Conservation (phyloP, 2,329 filamentous ascomycete species). For the Pestalotiopsis sp. region DNA sequence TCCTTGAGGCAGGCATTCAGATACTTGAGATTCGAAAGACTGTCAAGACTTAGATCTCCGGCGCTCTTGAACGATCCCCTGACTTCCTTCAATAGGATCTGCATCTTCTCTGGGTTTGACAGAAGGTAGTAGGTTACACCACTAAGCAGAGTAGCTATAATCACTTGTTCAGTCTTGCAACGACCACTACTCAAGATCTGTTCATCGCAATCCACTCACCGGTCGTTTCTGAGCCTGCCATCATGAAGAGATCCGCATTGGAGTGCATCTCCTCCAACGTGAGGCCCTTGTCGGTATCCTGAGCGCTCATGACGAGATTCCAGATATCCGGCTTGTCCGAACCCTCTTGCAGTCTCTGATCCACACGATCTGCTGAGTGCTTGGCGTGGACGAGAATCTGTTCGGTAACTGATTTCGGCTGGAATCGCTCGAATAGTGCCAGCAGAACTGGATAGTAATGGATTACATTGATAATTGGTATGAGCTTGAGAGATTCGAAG, state of each 20-base stretch:
- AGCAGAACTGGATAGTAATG: slow-evolving; percentile 20
- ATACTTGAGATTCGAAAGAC: slow-evolving; percentile 21
- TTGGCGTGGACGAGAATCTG: slow-evolving; percentile 17
- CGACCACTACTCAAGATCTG: slow-evolving; percentile 13
- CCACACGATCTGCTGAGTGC: slow-evolving; percentile 25
- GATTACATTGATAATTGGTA: slow-evolving; percentile 19
- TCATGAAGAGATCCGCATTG: slow-evolving; percentile 16
- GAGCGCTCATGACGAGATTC: slow-evolving; percentile 21
- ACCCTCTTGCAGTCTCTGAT: slow-evolving; percentile 22
- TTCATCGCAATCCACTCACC: slow-evolving; percentile 3
- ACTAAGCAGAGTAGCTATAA: slow-evolving; percentile 35
- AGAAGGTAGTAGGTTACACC: slow-evolving; percentile 27
- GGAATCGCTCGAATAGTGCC: slow-evolving; percentile 18
- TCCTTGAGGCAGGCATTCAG: slow-evolving; percentile 29
- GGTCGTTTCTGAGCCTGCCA: slow-evolving; percentile 15
- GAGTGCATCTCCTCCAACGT: slow-evolving; percentile 18
- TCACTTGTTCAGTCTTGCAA: background rate
- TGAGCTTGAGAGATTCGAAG: slow-evolving; percentile 24
- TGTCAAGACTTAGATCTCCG: slow-evolving; percentile 29
- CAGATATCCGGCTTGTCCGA: slow-evolving; percentile 23
- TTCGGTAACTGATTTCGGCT: slow-evolving; percentile 20
- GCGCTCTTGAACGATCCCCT: slow-evolving; percentile 21
- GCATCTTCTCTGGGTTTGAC: slow-evolving; percentile 23
- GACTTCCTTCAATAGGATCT: slow-evolving; percentile 25
- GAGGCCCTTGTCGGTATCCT: slow-evolving; percentile 15